Base-by-base conservation (phyloP, 371 early-diverging fungal species). In the Apophysomyces elegans region DNA sequence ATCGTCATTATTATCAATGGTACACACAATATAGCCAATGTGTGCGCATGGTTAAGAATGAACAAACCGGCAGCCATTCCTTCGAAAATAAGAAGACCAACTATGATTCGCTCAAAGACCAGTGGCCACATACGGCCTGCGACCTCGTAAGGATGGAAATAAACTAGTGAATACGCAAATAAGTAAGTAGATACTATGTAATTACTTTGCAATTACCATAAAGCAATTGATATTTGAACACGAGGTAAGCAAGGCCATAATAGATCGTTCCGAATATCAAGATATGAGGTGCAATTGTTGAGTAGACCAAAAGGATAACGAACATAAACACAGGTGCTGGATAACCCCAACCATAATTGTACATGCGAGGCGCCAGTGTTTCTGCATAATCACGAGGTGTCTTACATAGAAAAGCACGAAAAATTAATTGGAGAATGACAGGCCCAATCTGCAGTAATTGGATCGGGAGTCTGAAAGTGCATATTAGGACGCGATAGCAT, bases 211-310 rank as follows among this genome's bases (percentile, higher is more conserved):
- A 21, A 39, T 45, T 76, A 83, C 83, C 92, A 71, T 90, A 91
- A 18, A 90, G 73, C 7, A 89, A 67, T 61, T 86, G 84, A 67
- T 91, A 90, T 71, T 93, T 93, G 83, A 88, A 86, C 5, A 94
- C 87, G 21, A 93, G 79, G 65, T 89, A 93, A 2, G 88, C 86
- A 59, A 92, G 73, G 39, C 81, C 76, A 68, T 84, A 95, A 73
- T 90, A 94, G n/a, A 91, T 71, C 8, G 88, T 82, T 12, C 91
- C 91, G 68, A 93, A 90, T 0, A 90, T 81, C 26, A 93, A 74
- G 56, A 93, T 90, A 9, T 93, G 75, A 4, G 95, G 94, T n/a
- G 90, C 82, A 13, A 93, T 91, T 32, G 88, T 88, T n/a, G 91
- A 88, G 78, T 94, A 95, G 6, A 89, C 84, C 67, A 93, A 61